Evolutionary conservation across 1,284 basidiomycete species (phyloP), one percentile per base, ranked within the genome.

Genomic region (Leucocoprinus gongylophorus): DNA sequence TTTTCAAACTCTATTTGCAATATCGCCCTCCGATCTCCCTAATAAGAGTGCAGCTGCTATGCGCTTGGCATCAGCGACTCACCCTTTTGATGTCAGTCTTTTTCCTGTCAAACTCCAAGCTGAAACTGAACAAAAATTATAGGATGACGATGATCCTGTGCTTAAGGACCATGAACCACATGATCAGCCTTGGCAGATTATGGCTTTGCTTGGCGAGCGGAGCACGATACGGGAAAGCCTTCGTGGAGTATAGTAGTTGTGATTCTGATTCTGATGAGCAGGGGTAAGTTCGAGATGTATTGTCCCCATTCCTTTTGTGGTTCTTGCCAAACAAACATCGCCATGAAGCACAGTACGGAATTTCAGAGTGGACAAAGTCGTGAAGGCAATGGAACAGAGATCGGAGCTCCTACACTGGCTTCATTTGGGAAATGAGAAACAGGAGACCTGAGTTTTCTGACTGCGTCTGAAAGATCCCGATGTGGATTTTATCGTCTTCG

Each of bases 21-120:
- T 91, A 12, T 79, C 85, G 5, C 88, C 88, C 23, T 77, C 84
- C n/a, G 78, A 84, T 38, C 71, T 90, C 13, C 88, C 88, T 2
- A 85, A 86, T 59, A 76, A 76, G 53, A 86, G 83, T 20, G 87
- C 88, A 5, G 79, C 83, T 13, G 87, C 85, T 7, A 80, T 81
- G 75, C 79, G 79, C 13, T 72, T 88, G 32, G 75, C 80, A 1
- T 65, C 58, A 53, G 67, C 48, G 53, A 66, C 59, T 2, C 54
- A 61, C n/a, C 51, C 60, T 13, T 46, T 58, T 20, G 64, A 59
- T 39, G 59, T 61, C 17, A 30, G 40, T 23, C 28, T 10, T 40
- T 12, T 17, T 32, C 13, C 42, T 40, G 35, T 37, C n/a, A 35
- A 20, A 38, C 21, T 32, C 44, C n/a, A 43, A 21, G 53, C 32